Conservation (phyloP, 805 yeast species). For the Wickerhamia fluorescens region DNA sequence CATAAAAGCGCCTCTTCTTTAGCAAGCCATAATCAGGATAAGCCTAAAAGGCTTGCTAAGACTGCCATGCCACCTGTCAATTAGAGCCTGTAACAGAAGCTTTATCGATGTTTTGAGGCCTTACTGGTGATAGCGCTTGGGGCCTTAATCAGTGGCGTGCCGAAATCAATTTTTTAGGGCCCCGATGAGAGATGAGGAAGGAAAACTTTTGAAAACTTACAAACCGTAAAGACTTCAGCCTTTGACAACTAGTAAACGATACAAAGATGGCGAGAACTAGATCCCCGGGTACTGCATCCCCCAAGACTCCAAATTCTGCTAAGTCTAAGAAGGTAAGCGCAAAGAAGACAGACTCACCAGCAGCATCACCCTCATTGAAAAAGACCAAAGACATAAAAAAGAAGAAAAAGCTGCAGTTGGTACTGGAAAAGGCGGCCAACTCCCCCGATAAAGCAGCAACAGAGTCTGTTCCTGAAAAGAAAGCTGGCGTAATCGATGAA, state of each 20-base stretch:
- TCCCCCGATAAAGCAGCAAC: too few species aligned
- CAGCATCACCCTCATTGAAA: slow-evolving; percentile 14
- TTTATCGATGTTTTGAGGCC: not conserved
- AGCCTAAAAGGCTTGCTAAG: slow-evolving; percentile 16
- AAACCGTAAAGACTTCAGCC: not conserved
- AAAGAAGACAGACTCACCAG: slow-evolving; percentile 13
- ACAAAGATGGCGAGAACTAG: too few species aligned
- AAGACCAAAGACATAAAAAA: slow-evolving; percentile 4
- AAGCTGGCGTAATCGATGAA: slow-evolving; percentile 4
- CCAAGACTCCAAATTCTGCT: slow-evolving; percentile 17
- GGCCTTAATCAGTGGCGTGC: too few species aligned
- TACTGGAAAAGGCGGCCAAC: slow-evolving; percentile 3
- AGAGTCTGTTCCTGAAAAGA: slow-evolving; percentile 2
- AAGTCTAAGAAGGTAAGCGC: slow-evolving; percentile 12
- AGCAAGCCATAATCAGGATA: slow-evolving; percentile 5
- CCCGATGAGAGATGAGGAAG: too few species aligned
- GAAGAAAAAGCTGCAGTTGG: slow-evolving; percentile 2
- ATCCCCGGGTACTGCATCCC: slow-evolving; percentile 2
- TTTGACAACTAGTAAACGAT: too few species aligned
- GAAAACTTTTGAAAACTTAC: too few species aligned
- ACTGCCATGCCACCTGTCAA: slow-evolving; percentile 36
- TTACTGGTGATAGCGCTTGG: too few species aligned
- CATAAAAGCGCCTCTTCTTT: slow-evolving; percentile 8
- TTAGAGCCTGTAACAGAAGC: too few species aligned
- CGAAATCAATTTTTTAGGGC: too few species aligned